These are phyloP conservation scores for Chloranthus sessilifolius DNA, from an alignment of 164 flowering plant genomes.

Conservation along the genomic window DNA sequence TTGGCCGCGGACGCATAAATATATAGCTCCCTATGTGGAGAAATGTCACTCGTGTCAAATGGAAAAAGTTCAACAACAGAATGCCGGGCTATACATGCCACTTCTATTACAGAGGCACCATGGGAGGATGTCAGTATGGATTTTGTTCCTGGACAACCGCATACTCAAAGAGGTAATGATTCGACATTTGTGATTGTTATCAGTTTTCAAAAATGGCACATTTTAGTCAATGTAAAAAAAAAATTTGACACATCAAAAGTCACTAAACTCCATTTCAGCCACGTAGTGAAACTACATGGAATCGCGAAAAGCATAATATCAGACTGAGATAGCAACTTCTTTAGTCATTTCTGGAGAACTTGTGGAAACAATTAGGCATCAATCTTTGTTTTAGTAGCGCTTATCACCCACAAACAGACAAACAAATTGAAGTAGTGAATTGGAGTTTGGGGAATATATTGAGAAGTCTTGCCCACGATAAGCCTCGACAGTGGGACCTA, in stretches of 20 bases:
- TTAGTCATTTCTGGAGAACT: not conserved
- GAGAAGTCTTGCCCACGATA: not conserved
- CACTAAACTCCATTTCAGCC: not conserved
- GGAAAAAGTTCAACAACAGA: not conserved
- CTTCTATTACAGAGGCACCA: not conserved
- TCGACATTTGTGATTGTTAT: slow-evolving; percentile 1
- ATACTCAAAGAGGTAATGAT: slow-evolving; percentile 1
- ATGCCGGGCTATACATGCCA: slow-evolving; percentile 1
- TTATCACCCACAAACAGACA: not conserved
- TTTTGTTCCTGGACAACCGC: slow-evolving; percentile 2
- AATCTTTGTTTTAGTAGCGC: not conserved
- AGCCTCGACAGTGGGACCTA: not conserved
- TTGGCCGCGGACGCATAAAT: not conserved
- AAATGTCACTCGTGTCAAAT: not conserved
- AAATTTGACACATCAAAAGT: not conserved
- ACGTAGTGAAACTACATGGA: not conserved
- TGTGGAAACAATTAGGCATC: not conserved
- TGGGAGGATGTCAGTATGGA: slow-evolving; percentile 9
- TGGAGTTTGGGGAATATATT: not conserved
- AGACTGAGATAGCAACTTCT: not conserved
- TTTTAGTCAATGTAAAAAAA: not conserved
- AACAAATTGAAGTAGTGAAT: not conserved
- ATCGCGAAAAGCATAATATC: not conserved
- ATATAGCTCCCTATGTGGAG: not conserved
- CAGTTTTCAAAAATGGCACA: slow-evolving; percentile 3